Evolutionary conservation across 495 filamentous ascomycete species (phyloP).

Genomic region (Penicillium taxi): DNA sequence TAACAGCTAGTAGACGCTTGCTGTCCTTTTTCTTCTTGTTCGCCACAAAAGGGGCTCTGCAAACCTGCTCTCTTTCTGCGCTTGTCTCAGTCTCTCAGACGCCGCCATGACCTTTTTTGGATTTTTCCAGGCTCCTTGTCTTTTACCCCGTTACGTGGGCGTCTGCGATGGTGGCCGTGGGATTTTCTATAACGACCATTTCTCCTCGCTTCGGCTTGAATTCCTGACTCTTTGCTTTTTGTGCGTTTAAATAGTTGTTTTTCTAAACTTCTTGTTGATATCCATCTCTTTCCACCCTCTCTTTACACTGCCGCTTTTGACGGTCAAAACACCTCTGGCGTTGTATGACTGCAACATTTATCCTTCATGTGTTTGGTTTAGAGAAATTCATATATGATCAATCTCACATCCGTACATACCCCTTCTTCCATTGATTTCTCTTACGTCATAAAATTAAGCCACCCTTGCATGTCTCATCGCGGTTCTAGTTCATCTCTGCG

Average conservation of each 20-base stretch:
- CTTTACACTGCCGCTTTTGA: no score
- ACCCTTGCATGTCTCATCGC: no score
- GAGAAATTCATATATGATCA: no score
- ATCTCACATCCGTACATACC: no score
- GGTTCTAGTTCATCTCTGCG: no score
- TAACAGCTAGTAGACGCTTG: slow-evolving; percentile 12
- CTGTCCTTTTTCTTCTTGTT: background rate
- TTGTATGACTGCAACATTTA: no score
- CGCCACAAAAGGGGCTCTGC: slow-evolving; percentile 13
- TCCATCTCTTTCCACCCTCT: slow-evolving; percentile 9
- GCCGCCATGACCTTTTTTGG: slow-evolving; percentile 5
- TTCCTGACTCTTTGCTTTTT: background rate
- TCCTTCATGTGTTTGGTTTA: no score
- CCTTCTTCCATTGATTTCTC: no score
- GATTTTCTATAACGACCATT: slow-evolving; percentile 15
- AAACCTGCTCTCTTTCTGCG: slow-evolving; percentile 3
- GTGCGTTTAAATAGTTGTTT: background rate
- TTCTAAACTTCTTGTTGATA: slow-evolving; percentile 20
- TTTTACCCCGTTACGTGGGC: background rate
- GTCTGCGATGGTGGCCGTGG: slow-evolving; percentile 8
- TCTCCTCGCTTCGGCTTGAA: slow-evolving; percentile 7
- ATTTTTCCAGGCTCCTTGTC: slow-evolving; percentile 1
- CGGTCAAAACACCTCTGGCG: slow-evolving; percentile 10
- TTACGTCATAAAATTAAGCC: no score
- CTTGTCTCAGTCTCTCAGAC: slow-evolving; percentile 4